These are phyloP conservation scores for Elsinoe australis DNA, from an alignment of 2,329 filamentous ascomycete genomes.

Conservation along the genomic window DNA sequence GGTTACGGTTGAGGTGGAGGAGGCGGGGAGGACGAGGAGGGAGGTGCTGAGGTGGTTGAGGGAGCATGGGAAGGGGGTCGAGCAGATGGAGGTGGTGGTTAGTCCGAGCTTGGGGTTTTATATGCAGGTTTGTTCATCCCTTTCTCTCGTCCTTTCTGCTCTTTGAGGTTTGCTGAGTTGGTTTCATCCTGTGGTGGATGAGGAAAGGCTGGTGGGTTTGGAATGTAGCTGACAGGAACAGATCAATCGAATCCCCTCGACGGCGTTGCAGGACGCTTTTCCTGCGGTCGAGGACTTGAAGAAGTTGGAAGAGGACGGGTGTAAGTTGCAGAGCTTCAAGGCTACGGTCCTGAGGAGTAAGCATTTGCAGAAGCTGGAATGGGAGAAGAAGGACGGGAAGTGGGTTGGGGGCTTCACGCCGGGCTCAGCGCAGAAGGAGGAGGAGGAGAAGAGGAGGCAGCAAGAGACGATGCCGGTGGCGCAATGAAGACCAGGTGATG, in stretches of 20 bases:
- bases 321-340: slow-evolving; percentile 32
- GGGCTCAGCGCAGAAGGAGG: slow-evolving; percentile 5
- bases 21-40: slow-evolving; percentile 31
- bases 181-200: too few species aligned
- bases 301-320: slow-evolving; percentile 29
- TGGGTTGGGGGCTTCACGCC: slow-evolving; percentile 27
- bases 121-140: slow-evolving; percentile 31
- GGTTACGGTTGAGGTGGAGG: slow-evolving; percentile 33
- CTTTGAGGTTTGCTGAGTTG: too few species aligned
- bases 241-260: slow-evolving; percentile 26
- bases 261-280: slow-evolving; percentile 29
- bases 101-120: slow-evolving; percentile 34
- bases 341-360: slow-evolving; percentile 32
- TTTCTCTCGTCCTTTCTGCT: too few species aligned
- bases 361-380: slow-evolving; percentile 30
- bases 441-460: slow-evolving; percentile 9
- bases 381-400: slow-evolving; percentile 28
- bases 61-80: slow-evolving; percentile 27
- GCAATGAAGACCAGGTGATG: not conserved
- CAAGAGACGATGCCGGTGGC: not conserved
- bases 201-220: not conserved
- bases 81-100: slow-evolving; percentile 36
- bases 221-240: slow-evolving; percentile 14
- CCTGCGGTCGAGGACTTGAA: slow-evolving; percentile 31
- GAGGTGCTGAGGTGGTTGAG: slow-evolving; percentile 29